A percentile compares a stretch with the other conserved stretches of the same genome.
These are phyloP conservation scores for Vachellia pachyceras DNA, from an alignment of 306 rosid genomes.

Conservation along the genomic window DNA sequence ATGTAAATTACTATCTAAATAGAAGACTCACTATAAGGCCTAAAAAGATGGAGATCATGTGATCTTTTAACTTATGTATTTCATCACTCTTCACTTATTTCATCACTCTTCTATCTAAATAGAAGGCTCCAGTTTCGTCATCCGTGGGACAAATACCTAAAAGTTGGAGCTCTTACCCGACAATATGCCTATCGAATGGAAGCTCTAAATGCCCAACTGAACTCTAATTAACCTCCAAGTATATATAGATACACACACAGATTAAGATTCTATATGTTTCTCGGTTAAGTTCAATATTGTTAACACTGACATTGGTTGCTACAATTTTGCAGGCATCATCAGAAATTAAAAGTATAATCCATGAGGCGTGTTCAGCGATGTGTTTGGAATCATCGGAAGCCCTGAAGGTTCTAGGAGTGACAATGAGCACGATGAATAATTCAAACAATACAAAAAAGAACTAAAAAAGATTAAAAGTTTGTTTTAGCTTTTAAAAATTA, in stretches of 20 bases:
- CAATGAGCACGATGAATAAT: conserved; percentile 46
- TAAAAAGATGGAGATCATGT: too few relatives aligned
- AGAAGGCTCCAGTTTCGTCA: conserved; percentile 75
- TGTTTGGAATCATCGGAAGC: conserved; percentile 57
- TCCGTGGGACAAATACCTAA: conserved; percentile 84
- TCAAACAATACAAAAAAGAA: too few relatives aligned
- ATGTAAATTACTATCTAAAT: too few relatives aligned
- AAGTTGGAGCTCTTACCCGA: conserved; percentile 61
- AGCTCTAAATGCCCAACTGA: conserved; percentile 54
- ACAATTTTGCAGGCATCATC: conserved; percentile 41
- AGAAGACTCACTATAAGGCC: too few relatives aligned
- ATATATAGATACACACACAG: background rate
- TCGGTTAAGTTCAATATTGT: background rate
- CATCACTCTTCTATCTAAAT: too few relatives aligned
- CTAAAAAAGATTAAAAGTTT: too few relatives aligned
- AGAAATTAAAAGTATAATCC: conserved; percentile 45
- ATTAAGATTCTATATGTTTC: background rate
- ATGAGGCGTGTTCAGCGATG: conserved; percentile 52
- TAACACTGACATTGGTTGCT: background rate
- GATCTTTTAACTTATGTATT: too few relatives aligned
- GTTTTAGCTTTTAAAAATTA: too few relatives aligned
- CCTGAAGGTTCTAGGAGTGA: conserved; percentile 46
- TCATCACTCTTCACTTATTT: too few relatives aligned
- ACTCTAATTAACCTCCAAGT: conserved; percentile 47
- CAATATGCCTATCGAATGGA: conserved; percentile 61